Base-by-base conservation (phyloP, 2,329 filamentous ascomycete genomes). In the Hortaea werneckii region DNA sequence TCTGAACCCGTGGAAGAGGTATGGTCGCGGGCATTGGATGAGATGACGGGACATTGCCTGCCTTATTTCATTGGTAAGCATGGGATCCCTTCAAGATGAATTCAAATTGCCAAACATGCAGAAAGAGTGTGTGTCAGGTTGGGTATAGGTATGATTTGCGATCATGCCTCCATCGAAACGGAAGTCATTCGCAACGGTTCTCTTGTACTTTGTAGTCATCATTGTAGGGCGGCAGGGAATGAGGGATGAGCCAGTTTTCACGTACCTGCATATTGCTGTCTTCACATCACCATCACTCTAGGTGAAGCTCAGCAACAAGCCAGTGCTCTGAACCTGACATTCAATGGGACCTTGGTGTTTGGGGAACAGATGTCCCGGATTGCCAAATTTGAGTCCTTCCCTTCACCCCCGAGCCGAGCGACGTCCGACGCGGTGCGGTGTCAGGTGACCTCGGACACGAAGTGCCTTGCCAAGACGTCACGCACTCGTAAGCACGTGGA, bases 131-230 rank as follows among this genome's bases (percentile, higher is more conserved):
- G 42, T 7, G 38, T 9, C 38, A 32, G 37, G 37, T 51, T 69
- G 65, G 69, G 65, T 45, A 42, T 50, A 55, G 52, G 54, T 55
- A 60, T 55, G 61, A 58, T 62, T 62, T 64, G 63, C 68, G 70
- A 72, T 75, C 73, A 78, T 67, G 66, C 67, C 64, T 65, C 54
- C 47, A 54, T 58, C 60, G 58, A 70, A 45, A 39, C 43, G 29
- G 8, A 68, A 69, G 71, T 81, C 77, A 79, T 76, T 75, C 77
- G 78, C 79, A 82, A 79, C 79, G 79, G 79, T 82, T 82, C 78
- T 80, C 29, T 49, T 48, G 47, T 46, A 48, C 44, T 44, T 43
- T 47, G 37, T 40, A 40, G 37, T 40, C 32, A 35, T 35, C 32
- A 35, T 35, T 35, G 32, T 9, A n/a, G 32, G n/a, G 32, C 20